A percentile compares a stretch with the other conserved stretches of the same genome.
phyloP scores from a whole-genome alignment of 345 rosid species.

The Pelargonium nanum region DNA sequence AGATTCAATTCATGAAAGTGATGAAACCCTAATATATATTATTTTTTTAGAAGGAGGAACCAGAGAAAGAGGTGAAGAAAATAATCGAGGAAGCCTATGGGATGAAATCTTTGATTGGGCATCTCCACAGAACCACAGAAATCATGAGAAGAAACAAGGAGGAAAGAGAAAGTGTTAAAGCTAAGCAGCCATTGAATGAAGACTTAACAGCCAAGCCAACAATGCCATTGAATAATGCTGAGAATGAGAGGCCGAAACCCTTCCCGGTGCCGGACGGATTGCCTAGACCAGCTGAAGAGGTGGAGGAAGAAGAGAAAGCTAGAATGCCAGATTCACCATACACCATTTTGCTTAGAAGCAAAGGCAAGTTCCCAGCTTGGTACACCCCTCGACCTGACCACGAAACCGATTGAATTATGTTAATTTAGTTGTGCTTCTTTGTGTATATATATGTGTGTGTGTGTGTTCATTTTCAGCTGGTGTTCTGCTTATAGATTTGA shows the following conservation, averaged over 20 bases:
- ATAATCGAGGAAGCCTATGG: conserved; percentile 57
- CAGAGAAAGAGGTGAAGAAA: conserved; percentile 57
- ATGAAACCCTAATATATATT: neutral
- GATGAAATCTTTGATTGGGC: conserved; percentile 51
- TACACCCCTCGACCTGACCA: conserved; percentile 68
- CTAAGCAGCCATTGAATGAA: no score
- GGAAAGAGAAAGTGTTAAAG: neutral
- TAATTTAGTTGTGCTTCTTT: no score
- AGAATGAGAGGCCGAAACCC: conserved; percentile 8
- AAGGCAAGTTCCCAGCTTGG: conserved; percentile 65
- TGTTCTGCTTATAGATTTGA: no score
- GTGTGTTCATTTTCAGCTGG: no score
- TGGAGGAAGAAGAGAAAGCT: conserved; percentile 70
- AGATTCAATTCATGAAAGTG: no score
- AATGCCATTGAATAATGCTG: no score
- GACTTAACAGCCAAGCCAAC: conserved; percentile 10
- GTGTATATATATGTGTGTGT: no score
- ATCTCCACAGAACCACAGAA: conserved; percentile 49
- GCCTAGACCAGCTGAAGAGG: conserved; percentile 58
- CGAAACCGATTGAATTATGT: conserved; percentile 57
- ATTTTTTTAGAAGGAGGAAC: conserved; percentile 31
- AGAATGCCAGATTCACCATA: conserved; percentile 71
- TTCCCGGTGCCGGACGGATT: conserved; percentile 69
- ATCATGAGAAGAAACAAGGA: conserved; percentile 24
- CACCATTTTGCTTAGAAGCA: conserved; percentile 59